Base-by-base conservation (phyloP, 768 basidiomycete species). In the Tylopilus subfusipes region DNA sequence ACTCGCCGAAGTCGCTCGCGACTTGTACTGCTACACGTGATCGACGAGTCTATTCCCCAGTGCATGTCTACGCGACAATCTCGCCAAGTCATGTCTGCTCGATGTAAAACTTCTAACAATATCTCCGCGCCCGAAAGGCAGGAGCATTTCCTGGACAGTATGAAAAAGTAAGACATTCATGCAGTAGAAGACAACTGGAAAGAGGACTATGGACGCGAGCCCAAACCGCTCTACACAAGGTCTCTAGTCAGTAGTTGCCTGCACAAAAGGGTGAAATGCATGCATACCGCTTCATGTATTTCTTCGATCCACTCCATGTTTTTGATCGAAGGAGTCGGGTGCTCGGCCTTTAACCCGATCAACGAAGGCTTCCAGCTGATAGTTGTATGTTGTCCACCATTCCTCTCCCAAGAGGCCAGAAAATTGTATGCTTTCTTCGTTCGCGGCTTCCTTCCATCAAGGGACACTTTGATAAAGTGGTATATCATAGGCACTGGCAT, bases 291-390 rank as follows among this genome's bases (percentile, higher is more conserved):
- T 25, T 72, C 73, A 60, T 86, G 86, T 16, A 86, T 73, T 48
- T 72, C 70, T 60, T 86, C 85, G 43, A 86, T 77, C 64, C 74
- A 79, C 57, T 76, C 69, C 76, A 84, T 82, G 47, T 84, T 80
- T 50, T 69, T 67, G 42, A 86, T 65, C 2, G 81, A 78, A 88
- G 14, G 75, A 76, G 52, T 78, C 73, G 2, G 82, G 80, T 21
- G 68, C 64, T 31, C 78, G 72, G 18, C 82, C 83, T 53, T 73
- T 73, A 42, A 87, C 56, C 63, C 74, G 77, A 61, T 88, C 80
- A 9, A 86, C 79, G 52, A 85, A 85, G 8, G 80, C 81, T 68
- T 86, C 83, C 34, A 86, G 68, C 66, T 86, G 84, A 55, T 79
- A 82, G 24, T 72, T 65, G 52, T 73, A 71, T 22, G 82, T 79